Base-by-base conservation (phyloP, 176 grass and related monocot species). In the Chrysopogon serrulatus region DNA sequence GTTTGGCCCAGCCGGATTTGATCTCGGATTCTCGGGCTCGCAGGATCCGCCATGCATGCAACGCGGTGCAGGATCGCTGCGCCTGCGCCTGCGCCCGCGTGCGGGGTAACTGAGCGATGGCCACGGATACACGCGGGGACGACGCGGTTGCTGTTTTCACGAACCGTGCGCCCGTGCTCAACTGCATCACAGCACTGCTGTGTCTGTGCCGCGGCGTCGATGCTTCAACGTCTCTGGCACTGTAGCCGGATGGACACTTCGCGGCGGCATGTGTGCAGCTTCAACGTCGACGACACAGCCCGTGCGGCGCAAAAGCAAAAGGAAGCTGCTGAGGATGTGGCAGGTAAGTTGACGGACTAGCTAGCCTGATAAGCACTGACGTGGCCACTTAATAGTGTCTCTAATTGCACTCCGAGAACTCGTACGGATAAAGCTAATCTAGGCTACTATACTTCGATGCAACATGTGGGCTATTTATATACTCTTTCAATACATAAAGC, bases 341-440 rank as follows among this genome's bases (percentile, higher is more conserved):
- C 31, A 76, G 45, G 34, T 75, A 45, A 47, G 48, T 39, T 28
- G 47, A 37, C 57, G 11, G 30, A 60, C 8, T 26, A 62, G 21
- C n/a, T 28, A 32, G 63, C 63, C 8, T 26, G 37, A 37, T 70
- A 69, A 41, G 39, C 39, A 49, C 72, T 36, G 86, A 87, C 12
- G 72, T 82, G 79, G 64, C 30, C 59, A 42, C 64, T 49, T 82
- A 77, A 13, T 21, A n/a, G 12, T 11, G 62, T 77, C 48, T 61
- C 49, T 30, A 49, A 61, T 48, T 45, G 48, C 71, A 62, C 31
- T 77, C 62, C 7, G 2, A n/a, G 70, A 65, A n/a, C 31, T 28
- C 14, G 60, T 76, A 87, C 51, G 73, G 35, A 45, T 42, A 66
- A 47, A 28, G 0, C 49, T 53, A 47, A 18, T 48, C 17, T 17